These are phyloP conservation scores for Pezicula carpinea DNA, from an alignment of 2,329 filamentous ascomycete species.

Conservation along the genomic window DNA sequence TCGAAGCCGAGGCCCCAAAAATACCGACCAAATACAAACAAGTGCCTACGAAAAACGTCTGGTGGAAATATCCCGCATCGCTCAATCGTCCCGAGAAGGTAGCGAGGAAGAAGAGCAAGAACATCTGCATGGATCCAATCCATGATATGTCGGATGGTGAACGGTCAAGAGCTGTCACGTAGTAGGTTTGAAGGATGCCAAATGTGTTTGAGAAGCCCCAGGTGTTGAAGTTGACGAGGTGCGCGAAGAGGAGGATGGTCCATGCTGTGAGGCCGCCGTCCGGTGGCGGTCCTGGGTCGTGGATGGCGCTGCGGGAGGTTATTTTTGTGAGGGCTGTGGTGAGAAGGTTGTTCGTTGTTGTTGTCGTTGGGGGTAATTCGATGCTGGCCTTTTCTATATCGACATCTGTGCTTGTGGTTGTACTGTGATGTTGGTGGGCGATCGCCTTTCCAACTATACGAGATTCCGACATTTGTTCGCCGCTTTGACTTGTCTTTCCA, in stretches of 20 bases:
- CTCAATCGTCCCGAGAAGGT: constrained; percentile 36
- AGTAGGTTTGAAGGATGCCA: constrained; percentile 30
- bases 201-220: constrained; percentile 23
- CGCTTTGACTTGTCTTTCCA: too few species aligned
- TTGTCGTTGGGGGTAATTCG: too few species aligned
- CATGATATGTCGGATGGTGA: constrained; percentile 36
- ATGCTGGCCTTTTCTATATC: too few species aligned
- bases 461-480: too few species aligned
- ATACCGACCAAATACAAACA: constrained; percentile 25
- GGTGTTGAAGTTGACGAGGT: constrained; percentile 25
- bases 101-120: constrained; percentile 36
- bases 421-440: too few species aligned
- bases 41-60: constrained; percentile 5
- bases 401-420: too few species aligned
- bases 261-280: constrained; percentile 27
- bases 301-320: too few species aligned
- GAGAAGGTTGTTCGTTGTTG: too few species aligned
- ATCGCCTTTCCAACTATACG: too few species aligned
- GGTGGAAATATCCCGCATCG: constrained; percentile 37
- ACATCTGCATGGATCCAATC: constrained; percentile 43
- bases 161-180: constrained; percentile 30
- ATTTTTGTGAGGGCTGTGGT: too few species aligned
- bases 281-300: constrained; percentile 13
- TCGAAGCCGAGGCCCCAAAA: constrained; percentile 30
- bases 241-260: constrained; percentile 22